phyloP scores from a whole-genome alignment of 73 alveolate genomes.

The Loxodes magnus region DNA sequence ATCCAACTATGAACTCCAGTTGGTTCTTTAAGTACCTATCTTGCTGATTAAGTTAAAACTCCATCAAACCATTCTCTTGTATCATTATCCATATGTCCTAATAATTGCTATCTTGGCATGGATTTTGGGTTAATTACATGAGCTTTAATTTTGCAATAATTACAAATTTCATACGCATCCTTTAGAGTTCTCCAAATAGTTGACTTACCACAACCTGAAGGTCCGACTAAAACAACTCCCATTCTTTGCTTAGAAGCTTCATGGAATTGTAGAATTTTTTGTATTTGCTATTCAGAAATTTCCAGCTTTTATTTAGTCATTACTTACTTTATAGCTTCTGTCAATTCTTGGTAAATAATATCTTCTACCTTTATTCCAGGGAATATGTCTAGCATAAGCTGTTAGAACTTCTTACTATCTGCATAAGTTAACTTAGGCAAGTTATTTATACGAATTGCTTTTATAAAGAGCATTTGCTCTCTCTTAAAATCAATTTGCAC shows the following conservation, averaged over 20 bases:
- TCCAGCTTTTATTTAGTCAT: conserved; percentile 79
- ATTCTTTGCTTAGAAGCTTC: conserved; percentile 99
- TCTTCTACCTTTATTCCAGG: conserved; percentile 91
- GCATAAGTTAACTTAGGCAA: conserved; percentile 97
- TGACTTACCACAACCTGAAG: conserved; percentile 99
- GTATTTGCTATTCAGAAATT: conserved; percentile 81
- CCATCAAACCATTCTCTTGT: conserved; percentile 99
- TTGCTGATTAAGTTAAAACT: conserved; percentile 97
- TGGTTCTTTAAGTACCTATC: conserved; percentile 97
- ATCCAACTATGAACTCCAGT: conserved; percentile 95
- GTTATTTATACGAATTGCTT: conserved; percentile 93
- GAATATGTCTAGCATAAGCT: conserved; percentile 84
- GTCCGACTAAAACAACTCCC: conserved; percentile 99
- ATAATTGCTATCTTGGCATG: conserved; percentile 95
- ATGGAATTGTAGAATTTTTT: conserved; percentile 96
- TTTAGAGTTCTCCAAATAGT: conserved; percentile 97
- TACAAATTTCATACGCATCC: conserved; percentile 93
- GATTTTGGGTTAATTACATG: conserved; percentile 99
- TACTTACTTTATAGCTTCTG: conserved; percentile 86
- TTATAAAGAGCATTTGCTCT: conserved; percentile 28
- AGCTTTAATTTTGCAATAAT: conserved; percentile 60
- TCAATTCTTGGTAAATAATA: conserved; percentile 92
- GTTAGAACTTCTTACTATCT: conserved; percentile 87
- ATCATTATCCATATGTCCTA: conserved; percentile 99
- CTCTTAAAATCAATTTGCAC: conserved; percentile 12